Evolutionary conservation across 108 stramenopile species (phyloP).

Genomic region (Aurantiochytrium sp.): DNA sequence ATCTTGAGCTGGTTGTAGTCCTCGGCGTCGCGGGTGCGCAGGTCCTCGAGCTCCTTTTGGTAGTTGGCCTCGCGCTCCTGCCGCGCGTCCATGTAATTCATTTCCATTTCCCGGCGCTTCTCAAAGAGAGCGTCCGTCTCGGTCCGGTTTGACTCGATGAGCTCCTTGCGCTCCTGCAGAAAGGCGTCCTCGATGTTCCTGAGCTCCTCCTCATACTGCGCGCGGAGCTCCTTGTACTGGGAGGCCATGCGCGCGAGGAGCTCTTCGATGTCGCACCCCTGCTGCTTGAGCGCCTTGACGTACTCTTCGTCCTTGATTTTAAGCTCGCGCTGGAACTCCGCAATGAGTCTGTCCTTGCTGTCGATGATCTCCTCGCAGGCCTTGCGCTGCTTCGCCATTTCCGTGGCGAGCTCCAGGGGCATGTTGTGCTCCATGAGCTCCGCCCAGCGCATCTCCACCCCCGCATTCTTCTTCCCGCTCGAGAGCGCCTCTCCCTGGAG

Average conservation of each 20-base stretch:
- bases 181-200: conserved; percentile 53
- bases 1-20: conserved; percentile 66
- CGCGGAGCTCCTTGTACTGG: conserved; percentile 59
- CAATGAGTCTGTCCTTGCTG: conserved; percentile 60
- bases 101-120: conserved; percentile 54
- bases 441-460: conserved; percentile 65
- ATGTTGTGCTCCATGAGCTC: conserved; percentile 62
- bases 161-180: conserved; percentile 49
- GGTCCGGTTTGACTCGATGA: conserved; percentile 47
- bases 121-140: conserved; percentile 61
- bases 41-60: conserved; percentile 47
- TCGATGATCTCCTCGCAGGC: conserved; percentile 58
- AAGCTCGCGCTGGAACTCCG: conserved; percentile 62
- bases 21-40: conserved; percentile 57
- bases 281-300: conserved; percentile 62
- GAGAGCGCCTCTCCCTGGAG: conserved; percentile 63
- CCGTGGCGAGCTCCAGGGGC: conserved; percentile 58
- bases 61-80: conserved; percentile 51
- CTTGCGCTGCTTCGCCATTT: conserved; percentile 53
- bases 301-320: conserved; percentile 68
- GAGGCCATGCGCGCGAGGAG: conserved; percentile 53
- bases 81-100: conserved; percentile 51
- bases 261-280: conserved; percentile 61
- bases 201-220: conserved; percentile 51
- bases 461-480: conserved; percentile 61